These are phyloP conservation scores for Debaryomyces subglobosus DNA, from an alignment of 1,139 yeast species.

Conservation along the genomic window DNA sequence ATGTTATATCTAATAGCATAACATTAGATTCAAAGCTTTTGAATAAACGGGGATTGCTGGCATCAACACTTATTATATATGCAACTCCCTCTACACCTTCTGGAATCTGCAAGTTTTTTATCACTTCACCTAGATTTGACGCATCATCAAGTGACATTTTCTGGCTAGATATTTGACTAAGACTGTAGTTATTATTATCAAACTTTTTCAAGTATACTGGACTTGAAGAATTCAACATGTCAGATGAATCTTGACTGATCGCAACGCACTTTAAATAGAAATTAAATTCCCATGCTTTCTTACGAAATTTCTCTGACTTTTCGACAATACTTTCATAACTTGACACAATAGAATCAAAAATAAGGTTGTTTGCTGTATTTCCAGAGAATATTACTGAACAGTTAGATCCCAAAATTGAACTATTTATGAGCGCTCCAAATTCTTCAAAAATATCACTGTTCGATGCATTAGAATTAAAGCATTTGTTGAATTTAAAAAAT, in stretches of 20 bases:
- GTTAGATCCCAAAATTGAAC: slow-evolving; percentile 20
- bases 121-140: slow-evolving; percentile 4
- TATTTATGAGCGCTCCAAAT: slow-evolving; percentile 22
- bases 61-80: slow-evolving; percentile 12
- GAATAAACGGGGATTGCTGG: slow-evolving; percentile 3
- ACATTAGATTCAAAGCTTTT: slow-evolving; percentile 17
- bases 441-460: slow-evolving; percentile 23
- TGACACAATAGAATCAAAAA: slow-evolving; percentile 14
- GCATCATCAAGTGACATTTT: slow-evolving; percentile 22
- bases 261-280: slow-evolving; percentile 16
- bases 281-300: slow-evolving; percentile 16
- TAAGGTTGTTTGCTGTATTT: slow-evolving; percentile 9
- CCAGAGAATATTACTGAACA: slow-evolving; percentile 25
- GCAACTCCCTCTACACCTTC: slow-evolving; percentile 6
- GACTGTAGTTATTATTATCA: neutral
- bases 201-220: slow-evolving; percentile 10
- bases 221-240: slow-evolving; percentile 18
- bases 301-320: slow-evolving; percentile 4
- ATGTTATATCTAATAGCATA: slow-evolving; percentile 19
- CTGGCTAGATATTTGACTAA: slow-evolving; percentile 21
- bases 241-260: slow-evolving; percentile 12
- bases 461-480: slow-evolving; percentile 14
- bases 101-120: slow-evolving; percentile 6
- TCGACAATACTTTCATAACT: slow-evolving; percentile 16
- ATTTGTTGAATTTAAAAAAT: slow-evolving; percentile 24